Conservation (phyloP, 2,329 filamentous ascomycete genomes). For the Aspergillus sp. region DNA sequence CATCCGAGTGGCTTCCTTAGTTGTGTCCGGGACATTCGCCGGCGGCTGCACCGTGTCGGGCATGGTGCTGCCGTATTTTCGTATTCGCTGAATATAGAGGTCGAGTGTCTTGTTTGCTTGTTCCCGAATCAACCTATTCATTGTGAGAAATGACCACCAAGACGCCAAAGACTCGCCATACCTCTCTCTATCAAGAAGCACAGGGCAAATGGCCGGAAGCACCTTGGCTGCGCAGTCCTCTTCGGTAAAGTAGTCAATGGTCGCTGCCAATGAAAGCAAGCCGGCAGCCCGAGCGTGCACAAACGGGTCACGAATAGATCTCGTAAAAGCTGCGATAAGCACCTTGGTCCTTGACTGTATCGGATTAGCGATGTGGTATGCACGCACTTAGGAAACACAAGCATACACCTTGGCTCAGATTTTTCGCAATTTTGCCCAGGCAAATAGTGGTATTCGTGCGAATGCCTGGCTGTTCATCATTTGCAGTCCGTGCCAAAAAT, state of each 20-base stretch:
- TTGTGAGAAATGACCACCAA: background rate
- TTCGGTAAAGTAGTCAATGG: conserved; percentile 74
- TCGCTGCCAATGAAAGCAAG: conserved; percentile 75
- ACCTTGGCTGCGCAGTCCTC: conserved; percentile 82
- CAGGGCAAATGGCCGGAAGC: conserved; percentile 72
- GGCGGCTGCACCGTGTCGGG: conserved; percentile 71
- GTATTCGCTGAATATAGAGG: conserved; percentile 70
- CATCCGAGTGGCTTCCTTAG: conserved; percentile 57
- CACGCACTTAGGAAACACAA: no score
- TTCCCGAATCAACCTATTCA: conserved; percentile 61
- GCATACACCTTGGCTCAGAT: conserved; percentile 57
- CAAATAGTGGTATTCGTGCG: conserved; percentile 98
- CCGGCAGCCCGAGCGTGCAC: conserved; percentile 87
- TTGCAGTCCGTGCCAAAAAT: conserved; percentile 88
- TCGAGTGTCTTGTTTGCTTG: conserved; percentile 87
- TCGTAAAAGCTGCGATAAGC: conserved; percentile 80
- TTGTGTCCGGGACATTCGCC: conserved; percentile 41
- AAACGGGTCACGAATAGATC: conserved; percentile 85
- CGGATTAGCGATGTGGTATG: conserved; percentile 18
- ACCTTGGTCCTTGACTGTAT: conserved; percentile 70
- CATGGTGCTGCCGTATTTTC: conserved; percentile 67
- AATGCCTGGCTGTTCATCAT: conserved; percentile 94
- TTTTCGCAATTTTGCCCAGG: conserved; percentile 87
- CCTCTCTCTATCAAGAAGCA: conserved; percentile 90
- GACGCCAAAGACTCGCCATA: conserved; percentile 14